Conservation (phyloP, 768 basidiomycete species). For the Leccinellum luteum region DNA sequence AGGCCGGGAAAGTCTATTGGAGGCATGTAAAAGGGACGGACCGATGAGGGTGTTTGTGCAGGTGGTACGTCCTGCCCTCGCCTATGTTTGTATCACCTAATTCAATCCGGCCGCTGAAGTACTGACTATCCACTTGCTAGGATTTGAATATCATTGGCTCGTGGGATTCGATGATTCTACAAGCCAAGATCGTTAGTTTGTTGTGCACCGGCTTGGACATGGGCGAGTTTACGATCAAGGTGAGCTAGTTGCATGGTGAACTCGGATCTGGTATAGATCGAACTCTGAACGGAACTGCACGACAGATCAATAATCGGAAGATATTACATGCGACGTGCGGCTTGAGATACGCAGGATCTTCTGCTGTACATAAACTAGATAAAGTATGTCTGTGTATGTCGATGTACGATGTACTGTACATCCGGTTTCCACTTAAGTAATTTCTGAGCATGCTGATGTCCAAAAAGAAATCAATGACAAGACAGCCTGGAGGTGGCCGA, state of each 20-base stretch:
- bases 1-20: conserved; percentile 99
- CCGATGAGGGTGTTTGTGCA: too few relatives aligned
- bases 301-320: conserved; percentile 90
- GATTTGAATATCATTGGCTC: conserved; percentile 92
- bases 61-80: conserved; percentile 53
- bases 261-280: not conserved
- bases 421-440: conserved; percentile 1
- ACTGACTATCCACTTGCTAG: conserved; percentile 36
- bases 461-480: conserved; percentile 96
- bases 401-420: not conserved
- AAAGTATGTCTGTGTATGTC: conserved; percentile 67
- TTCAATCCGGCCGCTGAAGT: not conserved
- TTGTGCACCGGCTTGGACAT: conserved; percentile 86
- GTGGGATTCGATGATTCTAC: conserved; percentile 97
- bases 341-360: conserved; percentile 92
- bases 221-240: conserved; percentile 96
- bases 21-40: conserved; percentile 93
- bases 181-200: conserved; percentile 84
- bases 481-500: conserved; percentile 39
- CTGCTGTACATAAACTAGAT: conserved; percentile 97
- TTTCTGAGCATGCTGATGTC: conserved; percentile 49
- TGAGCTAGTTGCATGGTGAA: conserved; percentile 23
- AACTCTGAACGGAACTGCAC: not conserved
- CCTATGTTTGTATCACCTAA: not conserved
- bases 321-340: conserved; percentile 97